Evolutionary conservation across 768 basidiomycete species (phyloP), one percentile per base, ranked within the genome.

Genomic region (Amanita fuliginea): DNA sequence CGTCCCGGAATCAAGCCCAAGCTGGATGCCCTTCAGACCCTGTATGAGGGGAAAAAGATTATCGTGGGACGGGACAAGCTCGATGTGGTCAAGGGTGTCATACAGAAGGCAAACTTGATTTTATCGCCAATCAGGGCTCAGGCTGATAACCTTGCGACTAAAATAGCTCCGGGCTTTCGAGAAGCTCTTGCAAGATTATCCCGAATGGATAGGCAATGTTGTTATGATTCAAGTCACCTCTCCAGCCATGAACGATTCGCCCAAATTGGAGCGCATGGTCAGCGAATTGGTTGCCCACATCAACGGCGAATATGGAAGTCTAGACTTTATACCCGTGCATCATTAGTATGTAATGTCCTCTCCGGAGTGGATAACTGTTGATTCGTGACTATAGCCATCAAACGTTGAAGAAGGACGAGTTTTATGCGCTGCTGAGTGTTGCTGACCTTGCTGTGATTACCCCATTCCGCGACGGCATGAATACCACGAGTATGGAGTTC

Each of bases 401-500:
- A 67, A 83, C 89, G 1, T 80, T 99, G 59, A 95, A 95, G 65
- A 90, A 92, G 64, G 92, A 98, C 66, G 95, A 99, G 63, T 99
- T 96, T 65, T 97, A 97, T 65, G 95, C 92, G 0, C 75, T 99
- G 10, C 72, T 99, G 33, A 83, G 81, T 49, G 94, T 90, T 3
- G 94, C 95, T 5, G 94, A 97, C 62, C 75, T 98, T 10, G 95
- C 86, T 13, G 83, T 98, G 36, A 95, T 97, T 64, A 97, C 95
- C 0, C 91, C 93, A 0, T 74, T 97, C 6, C 80, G 95, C 30
- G 95, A 99, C 60, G 96, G 95, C 5, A 98, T 98, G 96, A 99
- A 99, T 73, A 97, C 95, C 11, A 96, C 94, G 0, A 86, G 83
- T 46, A 95, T 96, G 92, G 95, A 98, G 66, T 97, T 94, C 64